Base-by-base conservation (phyloP, 2,329 filamentous ascomycete species). In the Penicillium sp. region DNA sequence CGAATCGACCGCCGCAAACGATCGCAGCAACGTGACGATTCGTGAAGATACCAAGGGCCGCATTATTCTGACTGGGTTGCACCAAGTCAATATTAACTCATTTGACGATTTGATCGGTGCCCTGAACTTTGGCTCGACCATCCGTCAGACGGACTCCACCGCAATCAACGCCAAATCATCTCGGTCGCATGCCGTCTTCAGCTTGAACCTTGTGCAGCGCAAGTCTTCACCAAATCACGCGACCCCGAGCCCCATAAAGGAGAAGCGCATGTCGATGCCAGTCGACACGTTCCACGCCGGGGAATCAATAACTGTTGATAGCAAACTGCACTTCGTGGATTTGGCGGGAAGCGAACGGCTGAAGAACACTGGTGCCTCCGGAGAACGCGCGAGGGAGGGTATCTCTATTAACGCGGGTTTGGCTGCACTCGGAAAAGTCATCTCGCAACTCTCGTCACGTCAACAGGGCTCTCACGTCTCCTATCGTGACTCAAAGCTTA, bases 241-340 rank as follows among this genome's bases (percentile, higher is more conserved):
- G 2, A 77, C 82, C 4, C 80, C 85, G 1, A 77, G 82, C 6
- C 80, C 85, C 17, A 81, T 81, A 13, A 81, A 84, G 31, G 91
- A 97, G 63, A 97, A 95, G 78, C 89, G 93, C 60, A 86, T 89
- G 66, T 97, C 94, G 0, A 87, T 95, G 63, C 92, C 93, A 0
- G 72, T 93, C 6, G 94, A 97, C 71, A 85, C 88, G 40, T 85
- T 94, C 80, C 85, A 87, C 2, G 77, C 78, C 12, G 84, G 85
- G 35, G 82, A 83, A 38, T 86, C 85, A 75, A 83, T 97, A 42
- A 97, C 92, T 0, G 89, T 94, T 10, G 94, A 99, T 75, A 99
- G 94, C 85, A 99, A 99, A 77, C 83, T 99, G 50, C 94, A 99
- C 73, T 99, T 99, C 72, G 94, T 99, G 59, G 94, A 99, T 85